A percentile compares a stretch with the other conserved stretches of the same genome.
Conservation (phyloP, 306 rosid genomes). For the Arachis stenosperma region DNA sequence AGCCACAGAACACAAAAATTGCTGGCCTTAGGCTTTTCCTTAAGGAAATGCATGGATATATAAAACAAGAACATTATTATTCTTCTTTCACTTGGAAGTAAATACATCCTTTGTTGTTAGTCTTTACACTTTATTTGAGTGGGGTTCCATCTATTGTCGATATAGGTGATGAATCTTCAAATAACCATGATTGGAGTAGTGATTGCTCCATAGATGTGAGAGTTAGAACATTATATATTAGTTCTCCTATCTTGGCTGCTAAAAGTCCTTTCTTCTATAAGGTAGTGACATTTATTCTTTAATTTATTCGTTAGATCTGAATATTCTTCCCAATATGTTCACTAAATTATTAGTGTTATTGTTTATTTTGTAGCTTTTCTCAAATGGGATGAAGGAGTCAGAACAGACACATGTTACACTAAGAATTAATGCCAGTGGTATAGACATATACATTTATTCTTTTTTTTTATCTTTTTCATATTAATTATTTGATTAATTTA, state of each 20-base stretch:
- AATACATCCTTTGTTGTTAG: constrained; percentile 4
- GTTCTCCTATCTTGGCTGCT: constrained; percentile 96
- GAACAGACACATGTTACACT: constrained; percentile 87
- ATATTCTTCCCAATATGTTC: background rate
- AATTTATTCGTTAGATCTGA: constrained; percentile 23
- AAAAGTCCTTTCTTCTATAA: constrained; percentile 96
- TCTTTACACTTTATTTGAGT: background rate
- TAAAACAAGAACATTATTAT: constrained; percentile 4
- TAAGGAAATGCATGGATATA: background rate
- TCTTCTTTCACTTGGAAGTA: constrained; percentile 21
- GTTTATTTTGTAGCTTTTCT: constrained; percentile 66
- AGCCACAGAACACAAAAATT: no score
- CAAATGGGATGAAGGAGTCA: constrained; percentile 98
- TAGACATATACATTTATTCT: background rate
- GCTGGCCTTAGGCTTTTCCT: no score
- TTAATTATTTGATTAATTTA: constrained; percentile 30
- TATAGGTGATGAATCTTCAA: constrained; percentile 77
- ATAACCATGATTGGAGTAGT: constrained; percentile 73
- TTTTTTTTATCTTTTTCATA: background rate
- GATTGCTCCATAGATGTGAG: constrained; percentile 69
- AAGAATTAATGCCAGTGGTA: constrained; percentile 81
- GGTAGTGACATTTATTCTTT: constrained; percentile 45
- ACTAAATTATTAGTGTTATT: constrained; percentile 10
- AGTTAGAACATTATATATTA: constrained; percentile 80
- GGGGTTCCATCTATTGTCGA: constrained; percentile 10